Conservation (phyloP, 345 rosid species). For the Brassica incana region DNA sequence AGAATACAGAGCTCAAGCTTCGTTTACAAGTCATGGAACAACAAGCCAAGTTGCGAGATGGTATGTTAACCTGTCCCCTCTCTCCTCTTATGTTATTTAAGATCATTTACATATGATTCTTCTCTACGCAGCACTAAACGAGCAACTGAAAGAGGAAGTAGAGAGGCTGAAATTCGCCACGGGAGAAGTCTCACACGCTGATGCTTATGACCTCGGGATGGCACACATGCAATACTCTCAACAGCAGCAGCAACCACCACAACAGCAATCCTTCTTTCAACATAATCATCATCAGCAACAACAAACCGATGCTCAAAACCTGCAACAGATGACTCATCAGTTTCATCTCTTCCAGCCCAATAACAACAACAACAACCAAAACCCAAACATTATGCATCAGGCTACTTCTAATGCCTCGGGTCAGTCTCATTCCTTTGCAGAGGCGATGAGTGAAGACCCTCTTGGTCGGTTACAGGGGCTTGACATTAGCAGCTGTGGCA, state of each 20-base stretch:
- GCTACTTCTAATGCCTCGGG: slow-evolving; percentile 28
- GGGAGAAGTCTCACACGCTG: slow-evolving; percentile 65
- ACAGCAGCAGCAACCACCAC: slow-evolving; percentile 19
- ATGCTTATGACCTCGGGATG: slow-evolving; percentile 70
- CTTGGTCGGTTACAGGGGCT: slow-evolving; percentile 79
- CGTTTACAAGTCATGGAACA: slow-evolving; percentile 90
- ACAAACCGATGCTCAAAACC: slow-evolving; percentile 43
- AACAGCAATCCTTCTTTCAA: slow-evolving; percentile 48
- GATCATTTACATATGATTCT: slow-evolving; percentile 6
- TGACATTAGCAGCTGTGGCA: slow-evolving; percentile 66
- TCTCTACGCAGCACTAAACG: slow-evolving; percentile 62
- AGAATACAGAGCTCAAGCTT: slow-evolving; percentile 91
- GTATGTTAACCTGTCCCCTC: slow-evolving; percentile 33
- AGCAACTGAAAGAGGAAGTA: slow-evolving; percentile 84
- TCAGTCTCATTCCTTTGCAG: slow-evolving; percentile 52
- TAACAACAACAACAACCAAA: slow-evolving; percentile 35
- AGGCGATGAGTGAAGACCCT: slow-evolving; percentile 66
- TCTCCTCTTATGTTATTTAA: neutral
- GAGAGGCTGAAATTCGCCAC: slow-evolving; percentile 77
- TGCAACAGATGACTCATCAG: slow-evolving; percentile 59
- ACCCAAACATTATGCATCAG: slow-evolving; percentile 13
- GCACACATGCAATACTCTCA: slow-evolving; percentile 48
- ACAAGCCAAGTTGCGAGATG: slow-evolving; percentile 85
- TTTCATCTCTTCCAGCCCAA: slow-evolving; percentile 54
- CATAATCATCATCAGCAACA: slow-evolving; percentile 45